Conservation (phyloP, 2,329 filamentous ascomycete genomes). For the Cladorrhinum sp. region DNA sequence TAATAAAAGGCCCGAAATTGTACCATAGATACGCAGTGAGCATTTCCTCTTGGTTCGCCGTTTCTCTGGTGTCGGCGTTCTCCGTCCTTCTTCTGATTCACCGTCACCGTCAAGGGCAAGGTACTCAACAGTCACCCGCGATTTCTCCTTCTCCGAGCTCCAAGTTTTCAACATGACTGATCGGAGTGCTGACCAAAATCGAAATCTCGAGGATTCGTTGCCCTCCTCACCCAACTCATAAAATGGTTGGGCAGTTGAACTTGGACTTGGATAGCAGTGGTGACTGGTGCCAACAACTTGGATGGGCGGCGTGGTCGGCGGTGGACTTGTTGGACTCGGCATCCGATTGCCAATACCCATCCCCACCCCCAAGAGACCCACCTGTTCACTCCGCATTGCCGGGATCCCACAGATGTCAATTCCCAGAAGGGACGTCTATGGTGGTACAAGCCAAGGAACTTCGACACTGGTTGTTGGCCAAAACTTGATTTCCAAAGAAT, state of each 20-base stretch:
- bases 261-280: neutral
- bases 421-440: neutral
- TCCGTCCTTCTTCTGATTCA: constrained; percentile 2
- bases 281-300: neutral
- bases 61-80: neutral
- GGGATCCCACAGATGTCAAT: neutral
- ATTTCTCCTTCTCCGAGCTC: constrained; percentile 7
- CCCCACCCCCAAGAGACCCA: neutral
- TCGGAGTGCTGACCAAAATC: constrained; percentile 2
- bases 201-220: neutral
- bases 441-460: neutral
- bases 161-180: constrained; percentile 15
- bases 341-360: neutral
- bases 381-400: neutral
- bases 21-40: neutral
- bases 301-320: neutral
- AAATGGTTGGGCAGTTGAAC: neutral
- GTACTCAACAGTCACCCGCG: constrained; percentile 6
- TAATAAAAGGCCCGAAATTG: neutral
- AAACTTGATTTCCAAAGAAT: neutral
- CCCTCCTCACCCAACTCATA: neutral
- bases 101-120: constrained; percentile 1
- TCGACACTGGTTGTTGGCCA: neutral
- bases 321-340: neutral
- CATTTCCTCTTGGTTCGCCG: neutral